Evolutionary conservation across 2,329 filamentous ascomycete species (phyloP), one percentile per base, ranked within the genome.

Genomic region (Pseudocercospora cruenta): DNA sequence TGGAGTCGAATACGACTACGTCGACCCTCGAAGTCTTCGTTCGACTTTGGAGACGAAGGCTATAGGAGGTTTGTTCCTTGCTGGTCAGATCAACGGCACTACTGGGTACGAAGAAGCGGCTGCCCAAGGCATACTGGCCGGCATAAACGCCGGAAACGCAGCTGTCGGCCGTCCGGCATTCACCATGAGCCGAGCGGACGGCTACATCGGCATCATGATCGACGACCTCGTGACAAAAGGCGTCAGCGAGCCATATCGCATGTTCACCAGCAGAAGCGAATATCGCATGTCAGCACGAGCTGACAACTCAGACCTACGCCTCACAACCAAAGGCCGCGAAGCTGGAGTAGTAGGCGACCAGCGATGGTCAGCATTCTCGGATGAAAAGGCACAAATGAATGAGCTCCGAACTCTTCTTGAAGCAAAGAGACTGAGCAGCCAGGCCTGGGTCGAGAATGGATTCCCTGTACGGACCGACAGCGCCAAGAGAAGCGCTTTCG

Each of bases 181-280:
- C 67, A 86, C 86, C 0, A 82, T 99, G 31, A 89, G 89, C 7
- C 87, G 95, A 69, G 90, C 91, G 1, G 94, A 99, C 78, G 93
- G 93, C 12, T 99, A 97, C 78, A 98, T 99, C 75, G 95, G 95
- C 71, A 91, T 99, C 80, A 97, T 99, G 93, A 94, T 99, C 74
- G 95, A 99, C 79, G 95, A 99, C 77, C 87, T 99, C 43, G 90
- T 96, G 75, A 98, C 94, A 22, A 98, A 97, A 80, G 95, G 95
- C 57, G 95, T 99, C 31, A 94, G 91, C 2, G 95, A 99, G 77
- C 95, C 95, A 1, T 99, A 99, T 80, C 89, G 95, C 71, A 98
- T 99, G 94, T 99, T 99, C 82, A 99, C 95, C 1, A 91, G 92
- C 5, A 89, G 95, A 69, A 96, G 91, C 80, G 95, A 99, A 81